phyloP scores from a whole-genome alignment of 2,329 filamentous ascomycete genomes.

The Lachnellula arida region DNA sequence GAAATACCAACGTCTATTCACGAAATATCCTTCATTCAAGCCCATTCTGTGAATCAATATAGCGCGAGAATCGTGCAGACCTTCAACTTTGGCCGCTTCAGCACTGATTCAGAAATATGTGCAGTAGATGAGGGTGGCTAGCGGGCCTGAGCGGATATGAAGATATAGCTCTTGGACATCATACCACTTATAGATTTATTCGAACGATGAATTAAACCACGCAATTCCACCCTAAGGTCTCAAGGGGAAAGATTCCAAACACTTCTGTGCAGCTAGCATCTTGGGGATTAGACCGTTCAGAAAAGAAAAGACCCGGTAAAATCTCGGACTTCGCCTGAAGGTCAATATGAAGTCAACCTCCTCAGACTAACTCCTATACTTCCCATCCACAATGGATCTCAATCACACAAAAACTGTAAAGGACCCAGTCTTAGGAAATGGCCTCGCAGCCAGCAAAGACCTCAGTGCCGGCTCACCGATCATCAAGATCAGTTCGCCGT shows the following conservation, averaged over 20 bases:
- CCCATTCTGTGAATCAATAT: not conserved
- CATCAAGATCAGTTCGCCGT: slow-evolving; percentile 20
- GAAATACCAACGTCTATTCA: not conserved
- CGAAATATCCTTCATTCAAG: not conserved
- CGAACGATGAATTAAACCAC: no score
- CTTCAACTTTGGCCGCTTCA: no score
- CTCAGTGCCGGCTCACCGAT: slow-evolving; percentile 19
- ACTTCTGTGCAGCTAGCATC: no score
- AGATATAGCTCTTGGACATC: no score
- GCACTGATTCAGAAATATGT: no score
- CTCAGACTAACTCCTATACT: not conserved
- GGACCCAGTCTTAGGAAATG: slow-evolving; percentile 15
- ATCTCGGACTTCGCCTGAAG: not conserved
- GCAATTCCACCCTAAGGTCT: no score
- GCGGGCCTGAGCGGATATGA: no score
- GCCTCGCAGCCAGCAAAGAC: slow-evolving; percentile 18
- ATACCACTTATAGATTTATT: no score
- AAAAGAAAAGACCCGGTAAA: not conserved
- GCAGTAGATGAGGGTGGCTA: no score
- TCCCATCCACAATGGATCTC: slow-evolving; percentile 1
- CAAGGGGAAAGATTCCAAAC: no score
- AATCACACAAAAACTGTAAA: slow-evolving; percentile 14
- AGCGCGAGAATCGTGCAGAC: no score
- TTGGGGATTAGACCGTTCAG: not conserved
- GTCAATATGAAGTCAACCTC: no score